Conservation (phyloP, 1,284 basidiomycete species). For the Trametes sp. region DNA sequence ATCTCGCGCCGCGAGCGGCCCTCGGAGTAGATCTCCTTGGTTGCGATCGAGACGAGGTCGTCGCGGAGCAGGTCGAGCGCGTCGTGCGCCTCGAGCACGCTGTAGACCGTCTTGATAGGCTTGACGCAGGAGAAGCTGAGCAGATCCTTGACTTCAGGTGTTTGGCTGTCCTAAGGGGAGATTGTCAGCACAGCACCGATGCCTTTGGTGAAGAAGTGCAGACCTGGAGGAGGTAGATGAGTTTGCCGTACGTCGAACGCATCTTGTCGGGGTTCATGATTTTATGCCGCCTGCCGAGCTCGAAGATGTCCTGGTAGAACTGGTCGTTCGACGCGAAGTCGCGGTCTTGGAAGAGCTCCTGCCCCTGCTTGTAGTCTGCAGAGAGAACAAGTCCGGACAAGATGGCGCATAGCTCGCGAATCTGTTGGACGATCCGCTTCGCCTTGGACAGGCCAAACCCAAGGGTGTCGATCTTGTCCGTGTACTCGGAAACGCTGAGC, state of each 20-base stretch:
- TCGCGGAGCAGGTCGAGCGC: conserved; percentile 75
- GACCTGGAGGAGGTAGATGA: conserved; percentile 83
- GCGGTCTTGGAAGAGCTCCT: conserved; percentile 78
- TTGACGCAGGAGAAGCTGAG: conserved; percentile 77
- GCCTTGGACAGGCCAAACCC: conserved; percentile 77
- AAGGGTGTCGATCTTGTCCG: conserved; percentile 83
- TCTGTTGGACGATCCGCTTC: conserved; percentile 83
- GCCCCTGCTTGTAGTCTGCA: conserved; percentile 85
- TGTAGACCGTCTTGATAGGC: conserved; percentile 77
- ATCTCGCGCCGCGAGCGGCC: conserved; percentile 74
- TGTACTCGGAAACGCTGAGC: conserved; percentile 82
- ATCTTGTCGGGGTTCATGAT: conserved; percentile 89
- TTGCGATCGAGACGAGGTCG: conserved; percentile 73
- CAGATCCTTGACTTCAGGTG: conserved; percentile 76
- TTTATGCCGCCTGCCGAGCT: conserved; percentile 83
- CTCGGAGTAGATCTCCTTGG: conserved; percentile 80
- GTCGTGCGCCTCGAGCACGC: conserved; percentile 65
- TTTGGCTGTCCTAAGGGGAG: conserved; percentile 73
- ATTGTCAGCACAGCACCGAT: not conserved
- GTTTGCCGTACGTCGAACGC: conserved; percentile 86
- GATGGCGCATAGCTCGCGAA: conserved; percentile 83
- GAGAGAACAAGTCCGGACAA: conserved; percentile 80
- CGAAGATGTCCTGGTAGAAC: conserved; percentile 80
- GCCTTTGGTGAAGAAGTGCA: conserved; percentile 13
- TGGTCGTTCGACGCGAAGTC: conserved; percentile 79